Evolutionary conservation across 352 stramenopile species (phyloP).

Genomic region (Phytophthora aleatoria): DNA sequence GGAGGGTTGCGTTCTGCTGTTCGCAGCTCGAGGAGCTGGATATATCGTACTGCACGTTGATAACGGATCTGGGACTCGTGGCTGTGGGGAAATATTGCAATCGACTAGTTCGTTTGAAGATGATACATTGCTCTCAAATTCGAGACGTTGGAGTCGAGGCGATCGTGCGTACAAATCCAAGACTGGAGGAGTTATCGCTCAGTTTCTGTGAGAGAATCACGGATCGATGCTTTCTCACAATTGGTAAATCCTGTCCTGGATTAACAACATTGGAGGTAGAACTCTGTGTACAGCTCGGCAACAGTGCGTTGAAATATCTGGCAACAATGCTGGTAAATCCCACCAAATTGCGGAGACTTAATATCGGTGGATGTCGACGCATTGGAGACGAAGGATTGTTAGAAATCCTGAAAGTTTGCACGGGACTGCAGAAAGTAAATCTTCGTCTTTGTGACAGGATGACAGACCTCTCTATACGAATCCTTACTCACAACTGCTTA

Average conservation of each 20-base stretch:
- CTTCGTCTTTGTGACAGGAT: conserved; percentile 83
- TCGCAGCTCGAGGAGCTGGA: conserved; percentile 80
- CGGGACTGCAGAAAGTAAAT: conserved; percentile 72
- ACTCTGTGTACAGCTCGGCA: conserved; percentile 66
- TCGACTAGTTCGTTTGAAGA: conserved; percentile 53
- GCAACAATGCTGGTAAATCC: conserved; percentile 46
- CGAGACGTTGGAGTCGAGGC: conserved; percentile 80
- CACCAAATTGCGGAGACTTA: conserved; percentile 61
- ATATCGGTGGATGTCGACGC: conserved; percentile 79
- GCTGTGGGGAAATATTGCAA: conserved; percentile 59
- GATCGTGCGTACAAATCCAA: conserved; percentile 49
- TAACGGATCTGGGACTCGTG: conserved; percentile 63
- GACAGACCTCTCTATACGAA: conserved; percentile 70
- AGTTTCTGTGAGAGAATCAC: conserved; percentile 76
- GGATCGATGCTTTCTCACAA: conserved; percentile 59
- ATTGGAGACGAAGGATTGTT: conserved; percentile 82
- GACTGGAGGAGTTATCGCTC: conserved; percentile 59
- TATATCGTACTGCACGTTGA: conserved; percentile 61
- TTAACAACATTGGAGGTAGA: conserved; percentile 57
- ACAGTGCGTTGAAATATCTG: conserved; percentile 62
- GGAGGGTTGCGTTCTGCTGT: conserved; percentile 48
- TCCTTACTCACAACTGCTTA: conserved; percentile 86
- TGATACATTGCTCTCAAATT: conserved; percentile 70
- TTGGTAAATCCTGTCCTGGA: conserved; percentile 53
- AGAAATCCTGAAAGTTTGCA: conserved; percentile 64